Evolutionary conservation across 164 flowering plant genomes (phyloP), one percentile per base, ranked within the genome.

Genomic region (Sextonia rubra): DNA sequence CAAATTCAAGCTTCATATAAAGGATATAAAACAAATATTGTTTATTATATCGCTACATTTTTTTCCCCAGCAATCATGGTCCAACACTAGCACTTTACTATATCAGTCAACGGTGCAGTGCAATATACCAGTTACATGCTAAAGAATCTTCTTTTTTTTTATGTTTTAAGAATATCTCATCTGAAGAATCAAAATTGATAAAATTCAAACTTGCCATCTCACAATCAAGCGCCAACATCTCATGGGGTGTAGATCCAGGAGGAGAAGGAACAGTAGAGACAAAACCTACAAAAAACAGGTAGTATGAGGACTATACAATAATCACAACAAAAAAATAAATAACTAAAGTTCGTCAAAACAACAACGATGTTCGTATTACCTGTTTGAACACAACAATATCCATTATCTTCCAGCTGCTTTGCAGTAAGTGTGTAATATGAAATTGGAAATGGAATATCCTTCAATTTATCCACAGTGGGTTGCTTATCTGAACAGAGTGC

Each of bases 201-300:
- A 64, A 26, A 17, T 65, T n/a, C 12, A 65, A 68, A 67, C 83
- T 77, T 87, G 93, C 99, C 99, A 95, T 95, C 83, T 95, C 99
- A 79, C 99, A 95, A 68, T 95, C 99, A 83, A 95, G 89, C 37
- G 94, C 97, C 80, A 91, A 76, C 71, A 95, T 79, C 62, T 89
- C 91, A 82, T 86, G 56, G 15, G 76, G 75, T 68, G 86, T 73
- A 71, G 85, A 82, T 75, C 92, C 98, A 61, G 76, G 71, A 71
- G 98, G 95, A 73, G 97, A 82, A 61, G 94, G 85, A 79, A 81
- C 75, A 70, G 98, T 91, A 22, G 92, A 86, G 69, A 84, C 68
- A 84, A 91, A 89, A 64, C 82, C 98, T 95, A 86, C 73, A 79
- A 62, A 20, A 32, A 32, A 14, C 8, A 32, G 44, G 24, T 48